Conservation (phyloP, 192 early-diverging fungal genomes). For the Coemansia sp. region DNA sequence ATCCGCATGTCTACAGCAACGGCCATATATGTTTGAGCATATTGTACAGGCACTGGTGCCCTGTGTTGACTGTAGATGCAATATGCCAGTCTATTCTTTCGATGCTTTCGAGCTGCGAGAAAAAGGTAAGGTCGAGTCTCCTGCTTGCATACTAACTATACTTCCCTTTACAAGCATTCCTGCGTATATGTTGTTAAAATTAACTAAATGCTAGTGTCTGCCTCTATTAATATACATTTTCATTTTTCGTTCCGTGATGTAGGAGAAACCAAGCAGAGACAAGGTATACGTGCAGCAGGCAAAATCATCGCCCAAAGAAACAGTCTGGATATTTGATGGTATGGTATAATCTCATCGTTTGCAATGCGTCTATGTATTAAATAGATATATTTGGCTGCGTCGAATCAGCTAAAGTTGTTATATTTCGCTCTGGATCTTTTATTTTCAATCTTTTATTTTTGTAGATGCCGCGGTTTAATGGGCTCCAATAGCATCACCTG, state of each 20-base stretch:
- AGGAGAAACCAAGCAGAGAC: slow-evolving; percentile 38
- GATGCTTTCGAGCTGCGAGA: slow-evolving; percentile 85
- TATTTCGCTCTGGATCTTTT: no score
- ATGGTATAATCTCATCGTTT: neutral
- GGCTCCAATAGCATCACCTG: neutral
- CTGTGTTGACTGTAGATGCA: slow-evolving; percentile 84
- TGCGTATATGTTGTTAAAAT: neutral
- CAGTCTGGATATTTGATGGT: slow-evolving; percentile 53
- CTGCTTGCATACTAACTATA: neutral
- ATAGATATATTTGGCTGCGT: neutral
- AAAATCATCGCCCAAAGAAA: slow-evolving; percentile 44
- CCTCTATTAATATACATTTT: neutral
- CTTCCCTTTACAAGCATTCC: no score
- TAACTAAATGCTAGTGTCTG: no score
- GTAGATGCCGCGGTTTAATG: neutral
- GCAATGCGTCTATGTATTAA: no score
- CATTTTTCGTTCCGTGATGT: neutral
- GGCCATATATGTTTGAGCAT: slow-evolving; percentile 98
- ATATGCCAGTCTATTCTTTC: slow-evolving; percentile 89
- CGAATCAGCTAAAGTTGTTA: neutral
- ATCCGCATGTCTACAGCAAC: slow-evolving; percentile 85
- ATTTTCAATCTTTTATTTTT: no score
- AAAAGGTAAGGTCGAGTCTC: slow-evolving; percentile 57
- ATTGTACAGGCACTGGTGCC: slow-evolving; percentile 91
- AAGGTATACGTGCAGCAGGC: slow-evolving; percentile 40